Base-by-base conservation (phyloP, 2,329 filamentous ascomycete species). In the Aspergillus felis region DNA sequence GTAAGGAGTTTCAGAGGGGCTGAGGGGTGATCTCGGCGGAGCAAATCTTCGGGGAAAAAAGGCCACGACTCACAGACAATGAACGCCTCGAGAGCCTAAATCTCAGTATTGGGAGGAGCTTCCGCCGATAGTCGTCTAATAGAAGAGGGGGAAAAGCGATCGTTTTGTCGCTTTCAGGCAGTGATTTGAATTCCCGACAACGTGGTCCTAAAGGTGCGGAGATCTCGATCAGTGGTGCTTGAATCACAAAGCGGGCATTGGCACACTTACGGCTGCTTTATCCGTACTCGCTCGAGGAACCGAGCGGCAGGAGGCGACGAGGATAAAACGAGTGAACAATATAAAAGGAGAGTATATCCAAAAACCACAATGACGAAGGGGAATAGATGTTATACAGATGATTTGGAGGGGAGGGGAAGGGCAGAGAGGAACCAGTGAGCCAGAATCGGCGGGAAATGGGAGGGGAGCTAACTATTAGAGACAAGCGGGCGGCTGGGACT, bases 1-100 rank as follows among this genome's bases (percentile, higher is more conserved):
- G 71, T 71, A 72, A 73, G 70, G 73, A 70, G 62, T 66, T 57
- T 50, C 63, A 68, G 68, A 73, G 71, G 62, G 72, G 70, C 65
- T 71, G 72, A 71, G 70, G 69, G 65, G 72, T 67, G 64, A 64
- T 66, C 58, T 63, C 20, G 62, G 59, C 64, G 64, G 62, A 66
- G 64, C 62, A 62, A 67, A 66, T 65, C 66, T 66, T 60, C 44
- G n/a, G 59, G 63, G 65, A 68, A 61, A 62, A 61, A 62, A 62
- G 57, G 60, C 53, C 56, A 58, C 58, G 55, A 71, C 71, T 71
- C 66, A 71, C 71, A 70, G 70, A 71, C 70, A 70, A 73, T 70
- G 70, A 73, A 73, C 69, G 70, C 68, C 70, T 71, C 69, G 68
- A 68, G 67, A 68, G 65, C 57, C 58, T 59, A 57, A 61, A 55